Base-by-base conservation (phyloP, 2,329 filamentous ascomycete genomes). In the Neocucurbitaria cava region DNA sequence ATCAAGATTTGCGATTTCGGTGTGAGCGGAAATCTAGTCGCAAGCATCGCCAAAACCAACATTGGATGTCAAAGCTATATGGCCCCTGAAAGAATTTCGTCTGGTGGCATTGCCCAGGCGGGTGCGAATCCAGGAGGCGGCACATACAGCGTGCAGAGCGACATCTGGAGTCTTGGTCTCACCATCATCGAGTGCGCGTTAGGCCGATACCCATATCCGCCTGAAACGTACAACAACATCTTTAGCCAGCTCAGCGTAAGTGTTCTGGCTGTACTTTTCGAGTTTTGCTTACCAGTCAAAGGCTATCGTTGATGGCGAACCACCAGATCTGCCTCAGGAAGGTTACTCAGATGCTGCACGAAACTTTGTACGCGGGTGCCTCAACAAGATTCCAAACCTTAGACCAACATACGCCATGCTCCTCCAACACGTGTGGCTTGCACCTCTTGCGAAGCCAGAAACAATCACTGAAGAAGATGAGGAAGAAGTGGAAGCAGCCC, bases 61-160 rank as follows among this genome's bases (percentile, higher is more conserved):
- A 99, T 99, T 69, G 95, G 95, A 35, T 99, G 95, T 71, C 95
- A 99, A 78, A 97, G 93, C 72, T 99, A 99, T 79, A 99, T 99
- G 95, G 95, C 95, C 0, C 95, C 95, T 0, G 95, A 99, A 76
- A 83, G 95, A 62, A 99, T 99, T 68, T 92, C 92, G 8, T 92
- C 91, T 44, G 92, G 93, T 52, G 89, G 89, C 20, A 87, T 92
- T 69, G 87, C 90, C 54, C 85, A 89, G 58, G 83, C 86, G 3
- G 89, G 89, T 23, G 82, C 87, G 17, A 85, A 87, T 54, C 84
- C 85, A 51, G 82, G 85, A 5, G 89, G 89, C 54, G 94, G 94
- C 52, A 96, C 94, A 2, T 99, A 99, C 77, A 96, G 91, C 73
- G 95, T 99, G 35, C 95, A 98, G 77, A 96, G 92, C 72, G 95